These are phyloP conservation scores for Boletus sp. DNA, from an alignment of 768 basidiomycete genomes.

Conservation along the genomic window DNA sequence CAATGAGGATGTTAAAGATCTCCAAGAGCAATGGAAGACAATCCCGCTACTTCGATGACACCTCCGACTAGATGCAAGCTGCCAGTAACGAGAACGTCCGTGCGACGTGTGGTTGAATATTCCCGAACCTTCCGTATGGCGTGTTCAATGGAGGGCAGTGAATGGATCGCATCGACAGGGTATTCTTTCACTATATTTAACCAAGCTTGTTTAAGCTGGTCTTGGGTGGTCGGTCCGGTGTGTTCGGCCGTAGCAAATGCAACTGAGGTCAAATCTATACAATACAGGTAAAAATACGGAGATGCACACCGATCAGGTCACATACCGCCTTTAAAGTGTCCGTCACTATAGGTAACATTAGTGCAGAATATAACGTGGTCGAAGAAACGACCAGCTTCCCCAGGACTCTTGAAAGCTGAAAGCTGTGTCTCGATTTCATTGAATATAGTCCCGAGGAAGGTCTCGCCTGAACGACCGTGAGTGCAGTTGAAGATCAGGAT, in stretches of 20 bases:
- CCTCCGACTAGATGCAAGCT: conserved; percentile 95
- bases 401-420: conserved; percentile 36
- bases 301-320: background rate
- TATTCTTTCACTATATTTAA: conserved; percentile 57
- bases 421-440: conserved; percentile 51
- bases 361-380: conserved; percentile 92
- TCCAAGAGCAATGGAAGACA: conserved; percentile 68
- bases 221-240: conserved; percentile 67
- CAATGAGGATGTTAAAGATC: conserved; percentile 14
- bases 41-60: conserved; percentile 83
- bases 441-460: conserved; percentile 64
- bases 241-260: conserved; percentile 64
- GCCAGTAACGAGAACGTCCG: conserved; percentile 82
- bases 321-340: conserved; percentile 87
- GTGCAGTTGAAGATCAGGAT: conserved; percentile 95
- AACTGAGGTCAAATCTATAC: conserved; percentile 72
- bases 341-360: conserved; percentile 91
- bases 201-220: conserved; percentile 77
- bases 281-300: background rate
- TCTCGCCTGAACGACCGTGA: conserved; percentile 75
- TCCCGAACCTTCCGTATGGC: conserved; percentile 67
- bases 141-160: conserved; percentile 86
- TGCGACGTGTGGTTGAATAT: conserved; percentile 32
- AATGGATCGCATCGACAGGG: conserved; percentile 62
- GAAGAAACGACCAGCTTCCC: conserved; percentile 54